phyloP scores from a whole-genome alignment of 2,329 filamentous ascomycete genomes.

The Neoascochyta sp. region DNA sequence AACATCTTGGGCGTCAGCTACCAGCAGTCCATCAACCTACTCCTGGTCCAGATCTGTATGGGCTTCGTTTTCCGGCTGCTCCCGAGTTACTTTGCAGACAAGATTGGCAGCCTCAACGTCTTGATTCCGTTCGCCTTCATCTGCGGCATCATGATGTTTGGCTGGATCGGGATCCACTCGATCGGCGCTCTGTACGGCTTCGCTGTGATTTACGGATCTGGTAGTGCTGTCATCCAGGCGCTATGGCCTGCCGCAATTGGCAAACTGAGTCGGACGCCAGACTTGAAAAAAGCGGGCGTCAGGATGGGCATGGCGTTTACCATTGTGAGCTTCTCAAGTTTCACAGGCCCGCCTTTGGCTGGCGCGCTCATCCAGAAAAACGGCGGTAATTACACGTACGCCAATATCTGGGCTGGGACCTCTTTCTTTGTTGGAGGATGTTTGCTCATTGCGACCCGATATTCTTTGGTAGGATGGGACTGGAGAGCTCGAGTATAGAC shows the following conservation, averaged over 20 bases:
- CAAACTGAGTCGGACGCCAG: constrained; percentile 30
- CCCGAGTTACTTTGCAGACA: constrained; percentile 43
- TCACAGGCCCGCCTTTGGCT: constrained; percentile 36
- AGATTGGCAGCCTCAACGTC: constrained; percentile 46
- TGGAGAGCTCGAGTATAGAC: constrained; percentile 24
- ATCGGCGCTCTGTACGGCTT: constrained; percentile 27
- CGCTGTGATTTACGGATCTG: constrained; percentile 30
- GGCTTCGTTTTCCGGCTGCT: constrained; percentile 49
- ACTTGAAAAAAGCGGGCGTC: constrained; percentile 33
- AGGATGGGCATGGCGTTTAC: constrained; percentile 39
- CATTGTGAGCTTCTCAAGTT: constrained; percentile 33
- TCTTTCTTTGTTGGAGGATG: constrained; percentile 28
- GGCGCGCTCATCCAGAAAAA: constrained; percentile 31
- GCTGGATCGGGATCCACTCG: constrained; percentile 30
- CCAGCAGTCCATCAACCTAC: constrained; percentile 51
- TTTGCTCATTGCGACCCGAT: constrained; percentile 25
- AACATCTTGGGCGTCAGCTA: constrained; percentile 48
- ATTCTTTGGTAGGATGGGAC: constrained; percentile 27
- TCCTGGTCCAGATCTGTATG: constrained; percentile 52
- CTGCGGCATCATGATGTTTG: constrained; percentile 45
- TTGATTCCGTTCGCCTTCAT: constrained; percentile 48
- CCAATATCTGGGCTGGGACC: constrained; percentile 37
- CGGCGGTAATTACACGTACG: constrained; percentile 29
- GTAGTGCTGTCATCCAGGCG: constrained; percentile 28
- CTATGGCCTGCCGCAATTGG: constrained; percentile 28